Base-by-base conservation (phyloP, 257 asterid genomes). In the Phtheirospermum japonicum region DNA sequence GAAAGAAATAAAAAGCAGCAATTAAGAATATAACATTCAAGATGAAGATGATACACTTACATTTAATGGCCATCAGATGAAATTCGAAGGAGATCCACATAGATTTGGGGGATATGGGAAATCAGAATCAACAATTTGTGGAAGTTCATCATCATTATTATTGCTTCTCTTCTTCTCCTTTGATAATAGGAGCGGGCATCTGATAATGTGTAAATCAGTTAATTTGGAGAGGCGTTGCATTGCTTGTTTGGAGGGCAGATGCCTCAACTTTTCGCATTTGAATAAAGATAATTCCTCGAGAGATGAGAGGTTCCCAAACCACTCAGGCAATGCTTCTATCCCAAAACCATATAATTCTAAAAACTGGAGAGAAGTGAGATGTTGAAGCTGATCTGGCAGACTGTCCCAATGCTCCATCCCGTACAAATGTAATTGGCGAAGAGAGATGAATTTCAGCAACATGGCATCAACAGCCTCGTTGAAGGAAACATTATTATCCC, bases 331-430 rank as follows among this genome's bases (percentile, higher is more conserved):
- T n/a, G 23, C 26, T 42, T 69, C 51, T 0, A 66, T 45, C 31
- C 64, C 70, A 0, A 69, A 75, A 3, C 31, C 46, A 3, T 2
- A 0, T 4, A 76, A 8, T 0, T 0, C 0, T 0, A 79, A 5
- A 0, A 0, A 0, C 2, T 4, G 45, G 11, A 75, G 43, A 18
- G 69, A 49, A 43, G 73, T 20, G 36, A 64, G 59, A 43, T 45
- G 43, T 20, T 70, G 63, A 32, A 70, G 20, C n/a, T 63, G 66
- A 9, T 59, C 9, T 0, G 79, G 76, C 0, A 67, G 49, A 60
- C 46, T 40, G 5, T 64, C 31, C 49, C 39, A 63, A 4, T 76
- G 20, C 0, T 31, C 64, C 40, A 1, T 17, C 39, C 75, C 79
- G 0, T 1, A 0, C 10, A 76, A 11, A 0, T 0, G 0, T 10